Evolutionary conservation across 805 yeast species (phyloP).

Genomic region (Candida insectalens): DNA sequence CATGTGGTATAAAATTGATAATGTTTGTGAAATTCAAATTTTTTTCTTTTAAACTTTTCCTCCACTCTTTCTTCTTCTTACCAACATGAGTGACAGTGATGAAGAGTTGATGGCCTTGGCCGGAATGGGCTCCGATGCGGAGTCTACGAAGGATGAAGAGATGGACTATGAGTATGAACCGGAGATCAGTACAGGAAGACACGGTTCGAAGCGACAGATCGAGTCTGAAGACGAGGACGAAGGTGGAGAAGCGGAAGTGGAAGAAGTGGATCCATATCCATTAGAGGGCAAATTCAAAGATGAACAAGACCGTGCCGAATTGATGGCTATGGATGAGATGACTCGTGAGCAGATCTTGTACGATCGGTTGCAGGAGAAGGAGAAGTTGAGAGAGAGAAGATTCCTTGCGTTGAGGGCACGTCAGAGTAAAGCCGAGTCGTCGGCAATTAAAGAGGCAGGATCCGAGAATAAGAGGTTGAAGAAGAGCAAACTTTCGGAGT

Average conservation of each 20-base stretch:
- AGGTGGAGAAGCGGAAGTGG: conserved; percentile 23
- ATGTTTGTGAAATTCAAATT: no score
- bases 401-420: conserved; percentile 76
- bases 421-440: conserved; percentile 35
- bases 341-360: conserved; percentile 85
- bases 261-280: conserved; percentile 73
- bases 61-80: neutral
- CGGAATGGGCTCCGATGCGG: conserved; percentile 46
- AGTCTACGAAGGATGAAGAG: conserved; percentile 7
- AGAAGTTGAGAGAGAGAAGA: conserved; percentile 74
- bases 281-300: conserved; percentile 85
- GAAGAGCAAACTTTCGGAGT: conserved; percentile 25
- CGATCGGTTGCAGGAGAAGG: conserved; percentile 89
- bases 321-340: conserved; percentile 77
- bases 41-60: no score
- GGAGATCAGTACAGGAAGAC: conserved; percentile 14
- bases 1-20: no score
- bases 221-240: conserved; percentile 21
- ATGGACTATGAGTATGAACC: conserved; percentile 28
- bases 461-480: conserved; percentile 18
- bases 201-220: conserved; percentile 15
- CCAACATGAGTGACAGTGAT: conserved; percentile 71
- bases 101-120: conserved; percentile 96
- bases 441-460: conserved; percentile 19
- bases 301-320: conserved; percentile 59